A percentile compares a stretch with the other conserved stretches of the same genome.
Evolutionary conservation across 495 filamentous ascomycete species (phyloP).

Genomic region (Penicillium arizonense): DNA sequence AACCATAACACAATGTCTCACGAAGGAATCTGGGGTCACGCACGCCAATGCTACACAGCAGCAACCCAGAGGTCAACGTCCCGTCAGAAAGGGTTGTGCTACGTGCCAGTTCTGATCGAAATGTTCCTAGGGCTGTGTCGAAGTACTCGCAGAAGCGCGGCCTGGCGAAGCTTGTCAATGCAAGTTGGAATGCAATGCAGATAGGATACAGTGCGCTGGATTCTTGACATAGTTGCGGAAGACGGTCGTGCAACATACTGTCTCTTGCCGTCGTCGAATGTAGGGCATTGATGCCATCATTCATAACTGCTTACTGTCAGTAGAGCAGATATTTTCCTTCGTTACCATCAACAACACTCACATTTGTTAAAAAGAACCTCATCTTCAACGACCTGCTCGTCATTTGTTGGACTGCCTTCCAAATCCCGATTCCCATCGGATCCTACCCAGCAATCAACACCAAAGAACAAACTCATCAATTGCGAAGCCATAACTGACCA

Average conservation of each 20-base stretch:
- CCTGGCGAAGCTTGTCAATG: conserved; percentile 10
- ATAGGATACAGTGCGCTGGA: conserved; percentile 32
- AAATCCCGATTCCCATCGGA: not conserved
- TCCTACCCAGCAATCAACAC: not conserved
- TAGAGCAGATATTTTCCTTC: not conserved
- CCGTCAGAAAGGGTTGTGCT: conserved; percentile 28
- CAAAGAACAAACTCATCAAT: not conserved
- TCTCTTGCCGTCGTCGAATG: conserved; percentile 30
- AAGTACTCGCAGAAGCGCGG: conserved; percentile 33
- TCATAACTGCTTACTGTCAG: conserved; percentile 24
- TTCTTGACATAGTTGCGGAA: conserved; percentile 27
- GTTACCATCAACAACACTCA: conserved; percentile 8
- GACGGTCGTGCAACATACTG: conserved; percentile 19
- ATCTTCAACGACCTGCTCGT: conserved; percentile 3
- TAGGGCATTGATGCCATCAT: conserved; percentile 29
- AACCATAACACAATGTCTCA: not conserved
- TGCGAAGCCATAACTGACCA: not conserved
- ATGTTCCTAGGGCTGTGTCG: conserved; percentile 26
- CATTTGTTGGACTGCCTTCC: not conserved
- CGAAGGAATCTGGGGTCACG: conserved; percentile 6
- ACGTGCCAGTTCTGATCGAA: conserved; percentile 30
- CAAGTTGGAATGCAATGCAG: conserved; percentile 34
- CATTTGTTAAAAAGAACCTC: conserved; percentile 32
- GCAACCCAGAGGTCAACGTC: conserved; percentile 33
- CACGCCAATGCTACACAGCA: conserved; percentile 39